Base-by-base conservation (phyloP, 805 yeast genomes). In the Candida tibetensis region DNA sequence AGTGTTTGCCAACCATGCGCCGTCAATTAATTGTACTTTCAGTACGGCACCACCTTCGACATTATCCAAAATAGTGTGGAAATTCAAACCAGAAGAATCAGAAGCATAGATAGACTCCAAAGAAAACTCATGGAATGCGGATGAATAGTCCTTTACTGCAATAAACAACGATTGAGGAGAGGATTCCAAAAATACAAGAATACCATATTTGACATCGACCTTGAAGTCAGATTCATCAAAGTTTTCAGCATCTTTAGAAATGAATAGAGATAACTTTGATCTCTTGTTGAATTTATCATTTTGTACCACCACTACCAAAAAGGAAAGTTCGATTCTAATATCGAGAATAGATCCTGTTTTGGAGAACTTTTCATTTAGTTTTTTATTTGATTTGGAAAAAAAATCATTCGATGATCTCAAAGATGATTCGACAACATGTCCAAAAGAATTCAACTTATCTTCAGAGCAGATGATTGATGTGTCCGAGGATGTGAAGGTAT, bases 1-100 rank as follows among this genome's bases (percentile, higher is more conserved):
- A 40, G 59, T 23, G 48, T 74, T 75, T 7, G 78, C 72, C 32
- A 83, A 51, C 74, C 84, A 74, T 12, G 77, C 71, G 7, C 89
- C 90, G 41, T 81, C 85, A 18, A 79, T 65, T 14, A 66, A 68
- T 41, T 71, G 67, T 14, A 80, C 65, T 44, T 71, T 72, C 26
- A 65, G 66, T 14, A 74, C 54, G 31, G 66, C 56, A 6, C 75
- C 77, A 16, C 66, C 66, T 30, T 62, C 53, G 9, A 73, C 63
- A 26, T 67, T 57, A 8, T 68, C 70, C 21, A 77, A 51, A n/a
- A 74, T 57, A 30, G 66, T 65, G 1, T 51, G 49, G 53, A 77
- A 81, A 37, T 62, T 66, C 22, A 76, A 55, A 1, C 89, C 87
- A 9, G 76, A 58, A 3, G 85, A 79, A 46, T 79, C 81, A 4